Base-by-base conservation (phyloP, 495 filamentous ascomycete genomes). In the Penicillium macrosclerotiorum region DNA sequence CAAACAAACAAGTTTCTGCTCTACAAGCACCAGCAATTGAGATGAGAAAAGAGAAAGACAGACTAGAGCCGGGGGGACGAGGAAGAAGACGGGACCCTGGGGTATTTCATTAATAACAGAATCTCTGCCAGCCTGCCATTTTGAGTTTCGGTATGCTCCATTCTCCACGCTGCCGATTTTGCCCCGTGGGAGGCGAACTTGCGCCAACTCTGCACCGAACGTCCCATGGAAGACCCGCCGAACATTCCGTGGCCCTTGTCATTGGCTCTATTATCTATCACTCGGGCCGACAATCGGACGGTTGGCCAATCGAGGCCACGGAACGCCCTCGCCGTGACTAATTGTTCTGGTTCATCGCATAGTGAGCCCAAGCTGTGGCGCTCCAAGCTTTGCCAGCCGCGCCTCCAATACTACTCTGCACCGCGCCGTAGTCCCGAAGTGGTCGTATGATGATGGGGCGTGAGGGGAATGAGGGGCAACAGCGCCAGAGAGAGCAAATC, bases 181-280 rank as follows among this genome's bases (percentile, higher is more conserved):
- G 43, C 39, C 44, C 50, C 44, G 36, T 53, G 36, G 37, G 51
- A 42, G 46, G 41, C 40, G 27, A 49, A 42, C 24, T 20, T 37
- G 31, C 40, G 16, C n/a, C 26, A 31, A 35, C 13, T 43, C 42
- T 44, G 27, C 36, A 34, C 16, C 25, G 18, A 42, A 32, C 18
- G 33, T 33, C 17, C 41, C 49, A 49, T 50, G 36, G 54, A 57
- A 57, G 49, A 39, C 42, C 54, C 54, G 37, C 54, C 41, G 49
- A 52, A 46, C 16, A 37, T 30, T 48, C 31, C 22, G 8, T 34
- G 8, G n/a, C 8, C 5, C 7, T 17, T 3, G 5, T 3, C 46
- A 18, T 40, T 56, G 39, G 48, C 36, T 13, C 26, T 8, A 3
- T 4, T 2, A 30, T 6, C 1, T 22, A 26, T 27, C 30, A 24